Evolutionary conservation across 768 basidiomycete species (phyloP).

Genomic region (Baorangia bicolor): DNA sequence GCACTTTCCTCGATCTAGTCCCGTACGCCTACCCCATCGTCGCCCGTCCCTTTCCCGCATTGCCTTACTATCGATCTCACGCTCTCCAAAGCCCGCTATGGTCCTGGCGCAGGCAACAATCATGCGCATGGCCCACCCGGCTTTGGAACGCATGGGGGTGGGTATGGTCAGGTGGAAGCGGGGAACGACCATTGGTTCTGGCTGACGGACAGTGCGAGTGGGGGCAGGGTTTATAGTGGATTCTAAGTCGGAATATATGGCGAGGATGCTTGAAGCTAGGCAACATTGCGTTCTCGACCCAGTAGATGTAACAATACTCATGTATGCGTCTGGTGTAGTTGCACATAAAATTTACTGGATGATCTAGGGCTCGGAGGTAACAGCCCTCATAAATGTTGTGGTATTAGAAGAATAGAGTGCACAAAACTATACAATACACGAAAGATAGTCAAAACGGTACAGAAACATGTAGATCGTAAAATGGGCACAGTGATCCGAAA

Average conservation of each 20-base stretch:
- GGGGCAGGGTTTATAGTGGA: neutral
- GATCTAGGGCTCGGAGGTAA: too few relatives aligned
- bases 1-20: constrained; percentile 9
- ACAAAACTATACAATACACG: neutral
- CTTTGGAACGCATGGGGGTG: constrained; percentile 19
- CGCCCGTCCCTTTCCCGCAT: constrained; percentile 6
- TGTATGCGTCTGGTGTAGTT: neutral
- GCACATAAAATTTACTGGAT: neutral
- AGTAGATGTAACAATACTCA: neutral
- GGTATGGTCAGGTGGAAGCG: constrained; percentile 16
- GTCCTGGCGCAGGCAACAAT: constrained; percentile 11
- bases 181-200: constrained; percentile 27
- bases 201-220: constrained; percentile 14
- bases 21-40: constrained; percentile 5
- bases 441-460: neutral
- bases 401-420: neutral
- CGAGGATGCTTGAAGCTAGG: neutral
- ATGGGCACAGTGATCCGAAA: neutral
- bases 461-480: neutral
- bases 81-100: constrained; percentile 7
- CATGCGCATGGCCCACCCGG: constrained; percentile 15
- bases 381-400: neutral
- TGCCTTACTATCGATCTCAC: constrained; percentile 12
- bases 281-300: neutral
- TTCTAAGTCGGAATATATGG: neutral